These are phyloP conservation scores for Rubia occidens DNA, from an alignment of 305 asterid genomes.

Conservation along the genomic window DNA sequence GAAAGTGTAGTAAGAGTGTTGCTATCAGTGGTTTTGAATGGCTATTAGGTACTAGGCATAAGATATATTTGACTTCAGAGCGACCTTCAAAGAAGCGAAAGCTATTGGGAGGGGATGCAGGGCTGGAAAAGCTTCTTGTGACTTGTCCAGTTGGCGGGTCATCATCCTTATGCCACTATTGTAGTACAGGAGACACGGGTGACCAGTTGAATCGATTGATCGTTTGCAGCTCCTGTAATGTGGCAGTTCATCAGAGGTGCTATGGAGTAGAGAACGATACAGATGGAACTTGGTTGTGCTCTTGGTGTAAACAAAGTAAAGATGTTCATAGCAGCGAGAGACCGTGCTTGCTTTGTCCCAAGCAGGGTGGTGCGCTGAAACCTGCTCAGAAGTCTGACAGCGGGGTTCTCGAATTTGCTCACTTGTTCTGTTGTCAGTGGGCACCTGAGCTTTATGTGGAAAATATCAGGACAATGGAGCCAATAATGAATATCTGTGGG, in stretches of 20 bases:
- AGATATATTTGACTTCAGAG: conserved; percentile 78
- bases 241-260: conserved; percentile 88
- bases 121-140: conserved; percentile 79
- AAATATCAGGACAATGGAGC: conserved; percentile 79
- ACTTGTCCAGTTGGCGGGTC: conserved; percentile 64
- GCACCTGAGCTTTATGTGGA: conserved; percentile 83
- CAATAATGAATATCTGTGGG: conserved; percentile 62
- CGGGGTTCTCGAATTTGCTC: conserved; percentile 54
- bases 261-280: conserved; percentile 85
- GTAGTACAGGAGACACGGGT: conserved; percentile 57
- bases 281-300: conserved; percentile 69
- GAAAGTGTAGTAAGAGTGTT: conserved; percentile 20
- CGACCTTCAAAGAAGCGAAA: conserved; percentile 85
- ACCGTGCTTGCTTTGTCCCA: conserved; percentile 85
- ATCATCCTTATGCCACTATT: conserved; percentile 69
- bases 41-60: conserved; percentile 89
- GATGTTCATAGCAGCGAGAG: conserved; percentile 30
- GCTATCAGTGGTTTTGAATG: conserved; percentile 71
- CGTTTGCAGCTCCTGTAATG: conserved; percentile 61
- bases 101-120: conserved; percentile 88
- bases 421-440: conserved; percentile 96
- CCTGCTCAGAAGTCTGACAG: conserved; percentile 46
- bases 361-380: conserved; percentile 83
- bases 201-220: conserved; percentile 66
- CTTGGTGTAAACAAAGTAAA: conserved; percentile 71